Evolutionary conservation across 1,284 basidiomycete species (phyloP).

Genomic region (Cryptococcus sp.): DNA sequence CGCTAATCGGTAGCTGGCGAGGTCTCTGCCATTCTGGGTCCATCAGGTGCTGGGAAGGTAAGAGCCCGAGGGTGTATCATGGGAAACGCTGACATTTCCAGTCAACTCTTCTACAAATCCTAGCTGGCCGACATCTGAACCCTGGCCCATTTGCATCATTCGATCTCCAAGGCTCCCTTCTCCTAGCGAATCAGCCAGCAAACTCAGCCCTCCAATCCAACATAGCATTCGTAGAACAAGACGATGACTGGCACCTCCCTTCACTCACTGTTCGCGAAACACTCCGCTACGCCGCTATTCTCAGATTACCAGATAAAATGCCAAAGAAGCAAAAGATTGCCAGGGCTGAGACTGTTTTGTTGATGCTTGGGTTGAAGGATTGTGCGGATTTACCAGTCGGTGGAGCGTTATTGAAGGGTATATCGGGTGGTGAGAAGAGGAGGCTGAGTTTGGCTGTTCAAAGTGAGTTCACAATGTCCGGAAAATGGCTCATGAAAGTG

Average conservation of each 20-base stretch:
- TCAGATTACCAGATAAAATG: constrained; percentile 52
- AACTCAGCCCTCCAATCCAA: constrained; percentile 37
- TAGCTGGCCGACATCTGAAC: constrained; percentile 47
- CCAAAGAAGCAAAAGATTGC: constrained; percentile 48
- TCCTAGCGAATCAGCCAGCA: constrained; percentile 42
- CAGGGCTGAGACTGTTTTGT: constrained; percentile 53
- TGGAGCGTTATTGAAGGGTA: constrained; percentile 53
- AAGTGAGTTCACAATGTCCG: constrained; percentile 23
- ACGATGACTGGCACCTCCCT: constrained; percentile 53
- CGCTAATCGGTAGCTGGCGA: constrained; percentile 39
- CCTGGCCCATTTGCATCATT: constrained; percentile 45
- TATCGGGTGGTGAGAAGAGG: constrained; percentile 56
- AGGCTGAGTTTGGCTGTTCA: constrained; percentile 55
- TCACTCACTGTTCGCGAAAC: constrained; percentile 50
- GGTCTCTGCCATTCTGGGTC: constrained; percentile 52
- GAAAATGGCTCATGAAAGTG: constrained; percentile 18
- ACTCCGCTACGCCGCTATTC: constrained; percentile 53
- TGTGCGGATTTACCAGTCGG: constrained; percentile 57
- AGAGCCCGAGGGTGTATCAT: constrained; percentile 13
- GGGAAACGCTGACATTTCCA: constrained; percentile 3
- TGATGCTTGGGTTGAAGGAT: constrained; percentile 53
- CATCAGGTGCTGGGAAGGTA: constrained; percentile 50
- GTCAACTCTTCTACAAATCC: constrained; percentile 52
- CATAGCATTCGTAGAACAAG: constrained; percentile 55
- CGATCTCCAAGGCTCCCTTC: constrained; percentile 36